phyloP scores from a whole-genome alignment of 2,329 filamentous ascomycete species.

The Ascochyta viciae-villosae region DNA sequence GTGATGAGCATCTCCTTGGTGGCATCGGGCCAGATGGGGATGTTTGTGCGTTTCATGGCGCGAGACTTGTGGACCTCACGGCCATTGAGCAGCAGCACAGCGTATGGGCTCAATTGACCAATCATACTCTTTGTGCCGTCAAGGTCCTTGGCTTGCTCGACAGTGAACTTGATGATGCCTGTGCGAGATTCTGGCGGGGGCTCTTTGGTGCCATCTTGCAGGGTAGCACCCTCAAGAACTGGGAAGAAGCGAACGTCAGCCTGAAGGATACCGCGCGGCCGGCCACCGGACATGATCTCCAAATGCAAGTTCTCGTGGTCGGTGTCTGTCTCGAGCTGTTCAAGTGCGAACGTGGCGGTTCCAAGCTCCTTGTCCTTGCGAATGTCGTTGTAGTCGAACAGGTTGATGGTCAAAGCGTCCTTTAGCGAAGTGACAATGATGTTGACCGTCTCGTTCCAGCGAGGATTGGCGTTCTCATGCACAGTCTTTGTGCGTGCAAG shows the following conservation, averaged over 20 bases:
- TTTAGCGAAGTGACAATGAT: constrained; percentile 91
- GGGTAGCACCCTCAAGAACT: constrained; percentile 74
- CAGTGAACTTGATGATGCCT: constrained; percentile 89
- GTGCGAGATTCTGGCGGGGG: constrained; percentile 89
- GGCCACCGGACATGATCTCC: constrained; percentile 84
- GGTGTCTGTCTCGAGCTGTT: constrained; percentile 77
- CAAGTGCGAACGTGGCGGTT: constrained; percentile 81
- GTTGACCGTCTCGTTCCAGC: constrained; percentile 97
- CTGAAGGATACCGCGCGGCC: constrained; percentile 78
- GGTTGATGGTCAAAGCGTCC: constrained; percentile 81
- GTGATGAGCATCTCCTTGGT: constrained; percentile 95
- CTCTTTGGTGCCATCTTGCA: constrained; percentile 78
- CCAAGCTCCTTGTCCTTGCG: constrained; percentile 97
- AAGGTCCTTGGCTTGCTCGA: constrained; percentile 96
- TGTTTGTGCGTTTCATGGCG: constrained; percentile 95
- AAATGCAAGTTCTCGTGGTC: constrained; percentile 85
- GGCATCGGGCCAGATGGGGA: constrained; percentile 93
- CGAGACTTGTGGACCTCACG: constrained; percentile 89
- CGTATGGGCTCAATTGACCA: constrained; percentile 90
- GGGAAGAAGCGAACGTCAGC: constrained; percentile 95
- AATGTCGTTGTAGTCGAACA: constrained; percentile 94
- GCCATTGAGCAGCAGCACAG: constrained; percentile 84
- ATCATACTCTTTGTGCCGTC: constrained; percentile 92
- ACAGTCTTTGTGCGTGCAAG: constrained; percentile 90
- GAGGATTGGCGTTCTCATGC: constrained; percentile 82